These are phyloP conservation scores for Candolleomyces efflorescens DNA, from an alignment of 768 basidiomycete genomes.

Conservation along the genomic window DNA sequence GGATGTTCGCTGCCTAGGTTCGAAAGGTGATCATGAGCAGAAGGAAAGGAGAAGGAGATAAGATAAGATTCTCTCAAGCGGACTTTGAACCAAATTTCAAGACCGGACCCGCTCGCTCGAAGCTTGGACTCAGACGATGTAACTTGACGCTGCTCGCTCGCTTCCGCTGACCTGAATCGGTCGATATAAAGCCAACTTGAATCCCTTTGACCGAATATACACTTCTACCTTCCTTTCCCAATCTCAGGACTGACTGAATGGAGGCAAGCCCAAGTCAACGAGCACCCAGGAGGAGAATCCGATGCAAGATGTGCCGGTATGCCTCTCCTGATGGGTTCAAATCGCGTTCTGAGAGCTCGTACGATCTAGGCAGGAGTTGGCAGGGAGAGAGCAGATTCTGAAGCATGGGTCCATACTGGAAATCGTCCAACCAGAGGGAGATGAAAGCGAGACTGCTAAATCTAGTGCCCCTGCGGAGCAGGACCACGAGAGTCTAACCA, in stretches of 20 bases:
- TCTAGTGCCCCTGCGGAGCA: neutral
- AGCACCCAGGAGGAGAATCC: neutral
- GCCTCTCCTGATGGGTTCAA: neutral
- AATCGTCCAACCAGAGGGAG: neutral
- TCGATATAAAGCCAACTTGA: no score
- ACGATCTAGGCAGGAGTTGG: neutral
- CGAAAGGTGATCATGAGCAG: no score
- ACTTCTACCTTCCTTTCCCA: neutral
- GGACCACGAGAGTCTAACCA: neutral
- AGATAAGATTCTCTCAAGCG: no score
- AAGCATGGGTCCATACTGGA: neutral
- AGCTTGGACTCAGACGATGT: no score
- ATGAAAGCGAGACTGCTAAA: neutral
- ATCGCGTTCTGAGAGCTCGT: neutral
- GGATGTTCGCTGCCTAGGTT: no score
- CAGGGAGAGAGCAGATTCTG: neutral
- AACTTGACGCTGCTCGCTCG: no score
- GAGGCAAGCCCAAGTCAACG: neutral
- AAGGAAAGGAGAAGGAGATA: no score
- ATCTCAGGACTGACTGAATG: neutral
- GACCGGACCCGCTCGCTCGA: no score
- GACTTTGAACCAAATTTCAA: no score
- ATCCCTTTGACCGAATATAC: no score
- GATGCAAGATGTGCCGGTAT: conserved; percentile 3
- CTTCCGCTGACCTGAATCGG: no score